Conservation (phyloP, 2,329 filamentous ascomycete genomes). For the Knoxdaviesia proteae region DNA sequence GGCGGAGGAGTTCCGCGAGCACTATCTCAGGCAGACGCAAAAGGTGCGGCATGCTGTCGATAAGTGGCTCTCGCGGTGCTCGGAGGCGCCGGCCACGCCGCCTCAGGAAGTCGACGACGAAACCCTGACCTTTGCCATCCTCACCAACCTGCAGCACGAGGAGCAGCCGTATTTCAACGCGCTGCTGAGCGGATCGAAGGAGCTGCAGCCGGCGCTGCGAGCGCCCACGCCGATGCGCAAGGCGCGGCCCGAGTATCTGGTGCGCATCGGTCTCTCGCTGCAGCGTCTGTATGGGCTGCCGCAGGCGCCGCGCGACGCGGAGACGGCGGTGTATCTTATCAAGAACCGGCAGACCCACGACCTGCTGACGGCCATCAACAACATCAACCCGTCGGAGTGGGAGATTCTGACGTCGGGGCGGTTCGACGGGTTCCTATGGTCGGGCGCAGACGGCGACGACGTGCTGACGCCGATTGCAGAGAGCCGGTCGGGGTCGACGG, state of each 20-base stretch:
- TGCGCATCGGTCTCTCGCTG: slow-evolving; percentile 56
- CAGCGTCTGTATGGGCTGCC: slow-evolving; percentile 67
- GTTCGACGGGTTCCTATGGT: slow-evolving; percentile 91
- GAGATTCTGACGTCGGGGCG: slow-evolving; percentile 84
- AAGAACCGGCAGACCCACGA: slow-evolving; percentile 68
- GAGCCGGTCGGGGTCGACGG: too few relatives aligned
- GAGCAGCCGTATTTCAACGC: slow-evolving; percentile 69
- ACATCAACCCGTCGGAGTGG: slow-evolving; percentile 87
- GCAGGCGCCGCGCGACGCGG: slow-evolving; percentile 59
- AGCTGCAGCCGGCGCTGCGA: slow-evolving; percentile 33
- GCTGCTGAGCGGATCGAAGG: slow-evolving; percentile 41
- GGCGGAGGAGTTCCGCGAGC: slow-evolving; percentile 77
- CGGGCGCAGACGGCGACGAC: slow-evolving; percentile 53
- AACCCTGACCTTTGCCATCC: slow-evolving; percentile 78
- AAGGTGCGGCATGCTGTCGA: slow-evolving; percentile 86
- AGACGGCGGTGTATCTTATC: slow-evolving; percentile 68
- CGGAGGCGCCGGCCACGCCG: slow-evolving; percentile 49
- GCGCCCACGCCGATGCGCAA: slow-evolving; percentile 50
- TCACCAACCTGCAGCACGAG: slow-evolving; percentile 61
- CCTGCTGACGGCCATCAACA: slow-evolving; percentile 66
- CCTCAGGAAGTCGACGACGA: slow-evolving; percentile 87
- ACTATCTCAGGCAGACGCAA: slow-evolving; percentile 78
- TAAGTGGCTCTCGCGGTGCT: slow-evolving; percentile 68
- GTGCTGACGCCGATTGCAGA: slow-evolving; percentile 20
- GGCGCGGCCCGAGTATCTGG: slow-evolving; percentile 49